Base-by-base conservation (phyloP, 139 green algal genomes). In the Chlorella sp. region DNA sequence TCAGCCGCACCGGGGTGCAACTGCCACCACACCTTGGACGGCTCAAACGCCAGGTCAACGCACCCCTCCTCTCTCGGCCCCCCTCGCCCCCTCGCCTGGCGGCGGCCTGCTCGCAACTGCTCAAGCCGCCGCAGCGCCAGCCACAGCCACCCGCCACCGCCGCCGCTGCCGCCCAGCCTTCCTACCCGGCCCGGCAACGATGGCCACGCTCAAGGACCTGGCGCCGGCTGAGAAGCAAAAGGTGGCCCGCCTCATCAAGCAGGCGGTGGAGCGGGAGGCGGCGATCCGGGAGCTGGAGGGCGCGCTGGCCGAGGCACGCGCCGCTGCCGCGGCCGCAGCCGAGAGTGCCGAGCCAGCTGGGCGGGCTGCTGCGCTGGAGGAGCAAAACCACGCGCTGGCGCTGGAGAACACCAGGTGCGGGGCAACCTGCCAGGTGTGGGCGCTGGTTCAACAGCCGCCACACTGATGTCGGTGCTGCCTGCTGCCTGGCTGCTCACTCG, bases 151-250 rank as follows among this genome's bases (percentile, higher is more conserved):
- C n/a, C 13, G 19, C 32, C 67, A 74, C 34, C n/a, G 19, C n/a
- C 19, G n/a, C 67, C 40, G 34, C 14, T 3, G 17, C 67, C 51
- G 51, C 13, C 51, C 51, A 3, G 51, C 51, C 51, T 16, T 54
- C 8, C 46, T 7, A 7, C 46, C 14, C 51, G 16, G 14, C 51
- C 51, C 51, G 74, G 56, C 38, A 54, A 38, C 62, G 51, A 60
- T 60, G 51, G 81, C 72, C 41, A 84, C 64, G 20, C 65, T 90
- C 30, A 80, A 80, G n/a, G 87, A 90, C 43, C 73, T 90, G 26
- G 80, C 69, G 44, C 65, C 79, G 9, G 34, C 73, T 7, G 87
- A 90, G 40, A 90, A 90, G 73, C 26, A 56, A 13, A 90, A 90
- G 75, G 84, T 90, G 28, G 84, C 87, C 22, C 83, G 75, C 34